phyloP scores from a whole-genome alignment of 192 early-diverging fungal species.

The Coemansia sp. region DNA sequence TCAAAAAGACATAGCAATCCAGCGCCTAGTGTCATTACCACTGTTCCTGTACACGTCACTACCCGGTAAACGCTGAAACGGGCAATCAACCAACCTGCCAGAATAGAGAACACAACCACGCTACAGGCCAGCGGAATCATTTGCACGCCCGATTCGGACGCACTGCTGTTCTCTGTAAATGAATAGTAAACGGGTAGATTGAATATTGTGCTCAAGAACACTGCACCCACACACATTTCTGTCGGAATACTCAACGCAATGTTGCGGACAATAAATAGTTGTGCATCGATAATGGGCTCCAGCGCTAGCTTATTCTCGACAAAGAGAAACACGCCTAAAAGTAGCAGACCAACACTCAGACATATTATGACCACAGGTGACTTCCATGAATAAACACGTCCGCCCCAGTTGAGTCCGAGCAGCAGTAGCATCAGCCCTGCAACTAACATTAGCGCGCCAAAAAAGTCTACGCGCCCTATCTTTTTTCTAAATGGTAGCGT shows the following conservation, averaged over 20 bases:
- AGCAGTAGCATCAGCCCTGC: constrained; percentile 62
- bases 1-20: constrained; percentile 45
- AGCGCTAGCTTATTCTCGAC: constrained; percentile 68
- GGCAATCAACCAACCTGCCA: constrained; percentile 50
- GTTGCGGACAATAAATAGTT: constrained; percentile 64
- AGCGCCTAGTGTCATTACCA: constrained; percentile 44
- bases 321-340: constrained; percentile 60
- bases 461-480: constrained; percentile 57
- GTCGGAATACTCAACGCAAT: constrained; percentile 45
- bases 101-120: constrained; percentile 36
- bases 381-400: constrained; percentile 67
- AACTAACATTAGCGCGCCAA: constrained; percentile 62
- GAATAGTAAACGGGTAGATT: constrained; percentile 54
- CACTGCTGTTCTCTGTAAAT: constrained; percentile 49
- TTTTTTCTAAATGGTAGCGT: constrained; percentile 43
- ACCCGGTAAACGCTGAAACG: constrained; percentile 40
- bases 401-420: constrained; percentile 73
- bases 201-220: constrained; percentile 52
- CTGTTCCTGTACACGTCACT: constrained; percentile 35
- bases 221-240: constrained; percentile 49
- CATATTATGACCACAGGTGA: constrained; percentile 59
- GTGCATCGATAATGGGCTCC: constrained; percentile 76
- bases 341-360: constrained; percentile 57
- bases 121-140: constrained; percentile 50
- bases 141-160: constrained; percentile 43